Evolutionary conservation across 2,329 filamentous ascomycete genomes (phyloP).

Genomic region (Aspergillaceae sp.): DNA sequence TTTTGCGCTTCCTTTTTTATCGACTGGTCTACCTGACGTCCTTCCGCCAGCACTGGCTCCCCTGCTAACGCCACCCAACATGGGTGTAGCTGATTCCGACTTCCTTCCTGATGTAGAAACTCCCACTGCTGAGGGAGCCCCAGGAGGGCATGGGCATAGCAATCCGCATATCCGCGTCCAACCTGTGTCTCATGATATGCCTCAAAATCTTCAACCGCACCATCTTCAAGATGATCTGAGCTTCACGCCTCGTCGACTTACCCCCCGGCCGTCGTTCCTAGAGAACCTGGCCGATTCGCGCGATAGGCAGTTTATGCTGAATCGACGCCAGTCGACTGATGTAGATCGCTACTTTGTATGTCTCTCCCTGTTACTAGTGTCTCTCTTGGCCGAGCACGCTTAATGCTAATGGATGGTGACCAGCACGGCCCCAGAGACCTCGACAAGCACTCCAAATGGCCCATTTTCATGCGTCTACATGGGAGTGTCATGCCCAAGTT

Average conservation of each 20-base stretch:
- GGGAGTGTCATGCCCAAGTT: slow-evolving; percentile 67
- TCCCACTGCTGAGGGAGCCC: slow-evolving; percentile 1
- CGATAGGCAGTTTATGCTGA: slow-evolving; percentile 22
- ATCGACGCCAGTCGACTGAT: slow-evolving; percentile 32
- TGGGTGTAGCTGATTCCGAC: slow-evolving; percentile 4
- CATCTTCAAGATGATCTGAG: slow-evolving; percentile 6
- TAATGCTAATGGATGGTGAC: not conserved
- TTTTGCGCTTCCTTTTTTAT: not conserved
- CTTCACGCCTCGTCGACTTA: slow-evolving; percentile 10
- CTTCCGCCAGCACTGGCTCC: not conserved
- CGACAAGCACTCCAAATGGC: slow-evolving; percentile 66
- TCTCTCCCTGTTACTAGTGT: not conserved
- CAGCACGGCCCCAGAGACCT: slow-evolving; percentile 54
- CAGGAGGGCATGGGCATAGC: not conserved
- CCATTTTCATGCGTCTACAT: slow-evolving; percentile 65
- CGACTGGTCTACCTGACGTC: not conserved
- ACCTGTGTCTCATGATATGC: too few species aligned
- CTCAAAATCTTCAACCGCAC: too few species aligned
- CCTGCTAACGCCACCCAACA: slow-evolving; percentile 2
- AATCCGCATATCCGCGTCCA: too few species aligned
- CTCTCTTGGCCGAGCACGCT: too few species aligned
- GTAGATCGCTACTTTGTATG: slow-evolving; percentile 55
- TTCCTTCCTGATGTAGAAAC: slow-evolving; percentile 4
- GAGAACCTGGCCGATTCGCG: slow-evolving; percentile 24
- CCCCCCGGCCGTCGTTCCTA: slow-evolving; percentile 27